Evolutionary conservation across 2,329 filamentous ascomycete species (phyloP).

Genomic region (Hypoxylon sp.): DNA sequence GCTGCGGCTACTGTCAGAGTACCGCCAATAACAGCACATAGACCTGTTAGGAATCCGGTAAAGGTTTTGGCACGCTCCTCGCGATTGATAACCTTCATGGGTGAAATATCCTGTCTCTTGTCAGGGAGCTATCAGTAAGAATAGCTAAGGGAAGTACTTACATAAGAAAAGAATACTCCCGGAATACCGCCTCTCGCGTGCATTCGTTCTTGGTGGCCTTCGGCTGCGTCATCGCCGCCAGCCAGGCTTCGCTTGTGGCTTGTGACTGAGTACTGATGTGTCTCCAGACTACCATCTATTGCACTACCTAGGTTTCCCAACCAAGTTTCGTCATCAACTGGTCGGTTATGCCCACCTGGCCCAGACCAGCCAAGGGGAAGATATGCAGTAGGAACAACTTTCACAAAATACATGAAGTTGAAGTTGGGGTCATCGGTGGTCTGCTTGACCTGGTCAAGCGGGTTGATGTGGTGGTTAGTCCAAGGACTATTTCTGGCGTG

Average conservation of each 20-base stretch:
- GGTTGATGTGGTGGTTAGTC: constrained; percentile 94
- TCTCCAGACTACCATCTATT: constrained; percentile 87
- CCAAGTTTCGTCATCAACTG: constrained; percentile 68
- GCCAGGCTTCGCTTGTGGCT: constrained; percentile 91
- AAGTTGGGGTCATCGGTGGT: constrained; percentile 83
- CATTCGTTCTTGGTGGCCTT: constrained; percentile 91
- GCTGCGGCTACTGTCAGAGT: constrained; percentile 96
- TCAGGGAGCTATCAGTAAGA: constrained; percentile 41
- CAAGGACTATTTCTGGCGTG: constrained; percentile 70
- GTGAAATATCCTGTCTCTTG: constrained; percentile 84
- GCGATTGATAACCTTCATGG: constrained; percentile 99
- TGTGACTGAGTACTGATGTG: constrained; percentile 98
- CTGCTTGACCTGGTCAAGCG: constrained; percentile 85
- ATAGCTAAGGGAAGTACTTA: constrained; percentile 64
- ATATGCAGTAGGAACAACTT: constrained; percentile 97
- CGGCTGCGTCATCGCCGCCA: constrained; percentile 86
- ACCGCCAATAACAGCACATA: constrained; percentile 94
- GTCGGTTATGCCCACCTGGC: constrained; percentile 55
- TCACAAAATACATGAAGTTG: constrained; percentile 99
- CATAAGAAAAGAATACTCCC: constrained; percentile 98
- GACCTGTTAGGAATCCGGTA: constrained; percentile 90
- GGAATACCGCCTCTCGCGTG: constrained; percentile 94
- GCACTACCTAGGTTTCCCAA: constrained; percentile 78
- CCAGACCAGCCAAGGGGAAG: constrained; percentile 86
- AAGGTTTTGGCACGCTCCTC: constrained; percentile 92